Evolutionary conservation across 2,329 filamentous ascomycete species (phyloP).

Genomic region (Zymoseptoria brevis): DNA sequence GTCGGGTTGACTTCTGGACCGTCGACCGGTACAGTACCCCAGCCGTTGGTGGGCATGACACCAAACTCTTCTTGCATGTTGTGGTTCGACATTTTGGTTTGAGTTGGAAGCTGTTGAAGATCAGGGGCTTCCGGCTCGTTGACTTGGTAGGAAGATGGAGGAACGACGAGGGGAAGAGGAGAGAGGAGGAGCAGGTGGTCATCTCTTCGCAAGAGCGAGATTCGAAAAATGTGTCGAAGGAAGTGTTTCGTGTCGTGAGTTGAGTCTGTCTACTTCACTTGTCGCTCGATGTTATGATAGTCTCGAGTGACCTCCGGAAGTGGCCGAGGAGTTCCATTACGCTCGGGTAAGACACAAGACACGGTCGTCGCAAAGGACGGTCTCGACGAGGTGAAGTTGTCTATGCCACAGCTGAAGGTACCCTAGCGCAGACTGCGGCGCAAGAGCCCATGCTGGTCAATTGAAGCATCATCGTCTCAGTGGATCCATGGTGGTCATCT

Average conservation of each 20-base stretch:
- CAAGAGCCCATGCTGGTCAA: background rate
- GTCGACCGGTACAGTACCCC: background rate
- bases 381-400: background rate
- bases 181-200: background rate
- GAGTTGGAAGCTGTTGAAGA: background rate
- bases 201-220: background rate
- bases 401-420: background rate
- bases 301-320: background rate
- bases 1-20: background rate
- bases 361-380: background rate
- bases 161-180: background rate
- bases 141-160: background rate
- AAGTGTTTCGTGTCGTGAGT: background rate
- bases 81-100: background rate
- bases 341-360: background rate
- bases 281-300: background rate
- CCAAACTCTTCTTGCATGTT: background rate
- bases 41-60: background rate
- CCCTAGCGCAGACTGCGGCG: background rate
- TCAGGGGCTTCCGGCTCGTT: background rate
- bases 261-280: background rate
- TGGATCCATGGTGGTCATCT: background rate
- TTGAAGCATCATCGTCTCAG: background rate
- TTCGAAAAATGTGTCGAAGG: background rate
- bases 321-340: background rate